These are phyloP conservation scores for Casuarina glauca DNA, from an alignment of 306 rosid genomes.

Conservation along the genomic window DNA sequence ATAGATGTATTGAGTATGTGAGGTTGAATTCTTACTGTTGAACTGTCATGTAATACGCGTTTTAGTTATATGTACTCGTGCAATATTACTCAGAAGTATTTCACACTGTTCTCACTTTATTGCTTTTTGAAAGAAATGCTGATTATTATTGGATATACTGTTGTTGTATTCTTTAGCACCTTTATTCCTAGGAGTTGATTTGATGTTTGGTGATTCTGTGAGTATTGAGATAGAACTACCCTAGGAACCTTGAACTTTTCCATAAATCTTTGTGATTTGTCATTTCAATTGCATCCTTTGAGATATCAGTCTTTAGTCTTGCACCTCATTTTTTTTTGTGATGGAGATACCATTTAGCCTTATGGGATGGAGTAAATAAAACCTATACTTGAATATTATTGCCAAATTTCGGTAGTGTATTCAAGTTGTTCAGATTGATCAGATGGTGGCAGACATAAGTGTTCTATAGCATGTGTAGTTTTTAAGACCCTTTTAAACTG, in stretches of 20 bases:
- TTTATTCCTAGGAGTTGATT: background rate
- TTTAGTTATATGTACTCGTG: background rate
- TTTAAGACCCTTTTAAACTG: background rate
- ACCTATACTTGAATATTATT: background rate
- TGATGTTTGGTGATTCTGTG: background rate
- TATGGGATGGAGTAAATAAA: background rate
- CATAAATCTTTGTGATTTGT: too few relatives aligned
- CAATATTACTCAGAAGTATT: background rate
- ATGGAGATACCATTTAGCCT: background rate
- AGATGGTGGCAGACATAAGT: background rate
- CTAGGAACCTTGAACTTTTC: background rate
- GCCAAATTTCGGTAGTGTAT: background rate
- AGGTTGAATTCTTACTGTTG: background rate
- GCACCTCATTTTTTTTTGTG: background rate
- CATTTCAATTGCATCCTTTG: too few relatives aligned
- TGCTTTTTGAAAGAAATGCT: background rate
- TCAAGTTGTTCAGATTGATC: background rate
- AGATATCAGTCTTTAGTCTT: too few relatives aligned
- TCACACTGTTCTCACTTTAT: background rate
- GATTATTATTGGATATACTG: background rate
- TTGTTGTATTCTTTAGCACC: background rate
- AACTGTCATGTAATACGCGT: background rate
- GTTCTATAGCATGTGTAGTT: background rate
- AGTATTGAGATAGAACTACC: background rate
- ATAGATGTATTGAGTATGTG: background rate